Evolutionary conservation across 2,329 filamentous ascomycete species (phyloP), one percentile per base, ranked within the genome.

Genomic region (Botrytis sinoallii): DNA sequence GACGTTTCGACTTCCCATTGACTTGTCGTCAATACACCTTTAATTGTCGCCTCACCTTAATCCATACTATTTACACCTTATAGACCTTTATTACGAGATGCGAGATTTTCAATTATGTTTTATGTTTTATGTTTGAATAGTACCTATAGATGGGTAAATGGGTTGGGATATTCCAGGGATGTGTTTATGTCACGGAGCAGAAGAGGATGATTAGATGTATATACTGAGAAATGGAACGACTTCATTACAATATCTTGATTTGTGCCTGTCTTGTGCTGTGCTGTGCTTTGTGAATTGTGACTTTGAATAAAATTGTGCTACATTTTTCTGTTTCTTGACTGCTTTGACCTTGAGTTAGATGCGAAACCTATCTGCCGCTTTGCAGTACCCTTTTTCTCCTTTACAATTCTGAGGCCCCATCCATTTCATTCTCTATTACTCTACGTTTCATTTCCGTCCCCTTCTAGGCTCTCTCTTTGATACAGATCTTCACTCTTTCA

Each of bases 51-150:
- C 66, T 69, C 64, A 57, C 48, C 48, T 59, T 69, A 57, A 69
- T 69, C 66, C 66, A 69, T 57, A 69, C 14, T n/a, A 42, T 69
- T 69, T 57, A 69, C 48, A 69, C 48, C n/a, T 67, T 69, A 68
- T 69, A 69, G 66, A 69, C 66, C 52, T 69, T 69, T 69, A 69
- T 69, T 69, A 69, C 66, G 66, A 69, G 66, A 69, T 59, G 66
- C 66, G 66, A 42, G 66, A 42, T 42, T 69, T 69, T 52, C 52
- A 57, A 22, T 69, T 69, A 69, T 69, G 66, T 69, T 69, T 68
- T 68, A 68, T 68, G 65, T 68, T 68, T 68, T 69, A 69, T 57
- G 66, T 57, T 69, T 42, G 38, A 57, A 57, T 69, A 69, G 35
- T 69, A 69, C 46, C 40, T 57, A 69, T 69, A 69, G 66, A 69